These are phyloP conservation scores for Cicer pinnatifidum DNA, from an alignment of 306 rosid species.

Conservation along the genomic window DNA sequence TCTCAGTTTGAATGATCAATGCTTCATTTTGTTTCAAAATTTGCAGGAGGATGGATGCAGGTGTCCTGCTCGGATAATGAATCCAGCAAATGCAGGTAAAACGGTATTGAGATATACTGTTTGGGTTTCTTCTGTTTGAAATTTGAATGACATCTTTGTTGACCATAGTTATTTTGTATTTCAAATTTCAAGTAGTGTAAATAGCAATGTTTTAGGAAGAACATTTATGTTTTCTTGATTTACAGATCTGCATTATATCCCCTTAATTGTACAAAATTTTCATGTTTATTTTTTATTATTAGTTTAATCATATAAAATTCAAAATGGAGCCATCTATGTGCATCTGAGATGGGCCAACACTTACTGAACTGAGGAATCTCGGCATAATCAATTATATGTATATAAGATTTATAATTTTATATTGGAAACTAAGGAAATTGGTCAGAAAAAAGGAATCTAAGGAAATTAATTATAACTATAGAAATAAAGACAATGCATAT, in stretches of 20 bases:
- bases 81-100: conserved; percentile 60
- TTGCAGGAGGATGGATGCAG: conserved; percentile 54
- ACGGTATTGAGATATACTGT: background rate
- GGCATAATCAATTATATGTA: too few species aligned
- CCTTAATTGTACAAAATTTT: background rate
- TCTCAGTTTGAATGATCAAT: conserved; percentile 26
- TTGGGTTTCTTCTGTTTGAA: conserved; percentile 23
- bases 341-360: background rate
- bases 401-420: background rate
- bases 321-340: background rate
- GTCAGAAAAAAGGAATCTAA: background rate
- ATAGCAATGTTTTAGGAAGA: background rate
- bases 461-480: too few species aligned
- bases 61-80: conserved; percentile 54
- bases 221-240: background rate
- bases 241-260: background rate
- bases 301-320: background rate
- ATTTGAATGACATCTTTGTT: conserved; percentile 23
- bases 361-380: background rate
- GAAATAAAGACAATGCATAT: too few species aligned
- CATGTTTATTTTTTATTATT: background rate
- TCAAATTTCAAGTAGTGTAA: background rate
- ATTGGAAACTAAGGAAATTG: background rate
- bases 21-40: conserved; percentile 42
- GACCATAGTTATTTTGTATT: background rate